phyloP scores from a whole-genome alignment of 2,329 filamentous ascomycete species.

The Metarhizium brunneum region DNA sequence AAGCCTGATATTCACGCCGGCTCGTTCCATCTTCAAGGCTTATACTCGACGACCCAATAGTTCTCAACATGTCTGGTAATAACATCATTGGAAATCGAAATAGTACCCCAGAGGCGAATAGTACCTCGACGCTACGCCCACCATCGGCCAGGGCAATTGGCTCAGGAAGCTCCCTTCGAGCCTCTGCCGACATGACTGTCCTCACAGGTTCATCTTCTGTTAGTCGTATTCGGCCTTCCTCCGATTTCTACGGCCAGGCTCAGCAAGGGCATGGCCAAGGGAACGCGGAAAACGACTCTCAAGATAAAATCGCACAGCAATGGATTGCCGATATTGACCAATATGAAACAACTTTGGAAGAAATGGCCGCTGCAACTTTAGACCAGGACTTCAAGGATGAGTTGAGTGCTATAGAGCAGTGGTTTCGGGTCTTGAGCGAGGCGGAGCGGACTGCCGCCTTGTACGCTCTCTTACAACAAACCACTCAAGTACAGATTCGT shows the following conservation, averaged over 20 bases:
- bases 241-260: constrained; percentile 81
- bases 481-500: constrained; percentile 95
- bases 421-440: constrained; percentile 96
- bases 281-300: constrained; percentile 65
- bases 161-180: constrained; percentile 76
- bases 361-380: constrained; percentile 97
- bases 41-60: constrained; percentile 18
- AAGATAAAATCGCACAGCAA: constrained; percentile 91
- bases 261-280: constrained; percentile 59
- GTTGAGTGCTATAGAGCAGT: constrained; percentile 96
- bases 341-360: constrained; percentile 95
- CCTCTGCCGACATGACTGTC: constrained; percentile 90
- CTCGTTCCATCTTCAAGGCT: constrained; percentile 5
- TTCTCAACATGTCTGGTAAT: constrained; percentile 59
- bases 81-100: constrained; percentile 78
- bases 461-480: constrained; percentile 94
- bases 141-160: constrained; percentile 70
- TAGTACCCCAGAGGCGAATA: constrained; percentile 88
- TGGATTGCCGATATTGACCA: constrained; percentile 99
- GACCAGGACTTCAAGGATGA: constrained; percentile 99
- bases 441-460: constrained; percentile 91
- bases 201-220: constrained; percentile 59
- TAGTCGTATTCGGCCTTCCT: constrained; percentile 82
- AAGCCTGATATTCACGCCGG: neutral
- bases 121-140: constrained; percentile 71